These are phyloP conservation scores for Biscutella auriculata DNA, from an alignment of 441 rosid genomes.

Conservation along the genomic window DNA sequence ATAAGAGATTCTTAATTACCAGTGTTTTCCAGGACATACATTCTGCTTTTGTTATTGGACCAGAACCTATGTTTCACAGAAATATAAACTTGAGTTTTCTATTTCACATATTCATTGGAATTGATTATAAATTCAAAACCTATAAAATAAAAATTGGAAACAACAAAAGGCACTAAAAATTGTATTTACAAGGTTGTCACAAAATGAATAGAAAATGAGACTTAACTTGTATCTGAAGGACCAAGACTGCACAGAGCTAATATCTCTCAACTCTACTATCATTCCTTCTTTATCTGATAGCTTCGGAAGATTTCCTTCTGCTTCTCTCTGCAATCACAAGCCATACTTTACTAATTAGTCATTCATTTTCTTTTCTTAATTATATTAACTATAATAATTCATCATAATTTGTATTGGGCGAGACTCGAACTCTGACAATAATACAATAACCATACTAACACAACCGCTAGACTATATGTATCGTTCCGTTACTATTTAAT, in stretches of 20 bases:
- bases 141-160: neutral
- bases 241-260: slow-evolving; percentile 36
- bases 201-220: neutral
- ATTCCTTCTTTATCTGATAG: slow-evolving; percentile 54
- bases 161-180: neutral
- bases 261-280: slow-evolving; percentile 33
- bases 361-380: no score
- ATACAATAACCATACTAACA: no score
- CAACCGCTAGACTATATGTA: no score
- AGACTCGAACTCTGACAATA: no score
- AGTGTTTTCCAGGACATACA: slow-evolving; percentile 77
- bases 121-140: neutral
- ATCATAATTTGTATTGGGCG: no score
- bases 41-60: slow-evolving; percentile 69
- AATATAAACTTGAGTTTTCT: neutral
- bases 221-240: slow-evolving; percentile 58
- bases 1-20: slow-evolving; percentile 25
- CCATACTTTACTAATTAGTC: neutral
- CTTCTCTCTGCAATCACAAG: slow-evolving; percentile 37
- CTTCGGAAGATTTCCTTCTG: slow-evolving; percentile 59
- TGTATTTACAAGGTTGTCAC: neutral
- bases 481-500: no score
- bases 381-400: no score
- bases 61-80: slow-evolving; percentile 43
- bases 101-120: neutral